These are phyloP conservation scores for Violaceomyces palustris DNA, from an alignment of 1,284 basidiomycete species.

Conservation along the genomic window DNA sequence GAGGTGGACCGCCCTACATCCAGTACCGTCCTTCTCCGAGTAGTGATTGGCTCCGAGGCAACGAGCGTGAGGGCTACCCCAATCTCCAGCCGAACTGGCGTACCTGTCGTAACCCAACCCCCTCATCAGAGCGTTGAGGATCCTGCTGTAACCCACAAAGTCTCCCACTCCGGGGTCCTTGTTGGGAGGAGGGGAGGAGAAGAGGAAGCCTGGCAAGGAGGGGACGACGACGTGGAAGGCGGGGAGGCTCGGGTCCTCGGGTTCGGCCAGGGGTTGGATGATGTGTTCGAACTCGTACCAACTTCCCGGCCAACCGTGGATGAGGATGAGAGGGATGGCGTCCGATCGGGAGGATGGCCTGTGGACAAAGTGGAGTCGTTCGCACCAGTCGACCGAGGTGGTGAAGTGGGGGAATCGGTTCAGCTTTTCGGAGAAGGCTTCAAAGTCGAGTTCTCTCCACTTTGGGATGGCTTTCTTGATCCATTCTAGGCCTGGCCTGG, in stretches of 20 bases:
- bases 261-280: constrained; percentile 23
- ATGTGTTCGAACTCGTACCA: constrained; percentile 32
- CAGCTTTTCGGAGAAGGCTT: constrained; percentile 9
- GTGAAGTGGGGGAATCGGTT: constrained; percentile 33
- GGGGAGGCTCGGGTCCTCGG: constrained; percentile 13
- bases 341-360: constrained; percentile 17
- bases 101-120: constrained; percentile 32
- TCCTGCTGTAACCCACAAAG: constrained; percentile 25
- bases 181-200: constrained; percentile 30
- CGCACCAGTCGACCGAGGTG: constrained; percentile 39
- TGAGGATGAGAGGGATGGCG: constrained; percentile 44
- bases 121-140: constrained; percentile 41
- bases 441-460: constrained; percentile 20
- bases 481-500: constrained; percentile 19
- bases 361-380: constrained; percentile 37
- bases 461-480: constrained; percentile 13
- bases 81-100: constrained; percentile 43
- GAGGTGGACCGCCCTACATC: constrained; percentile 39
- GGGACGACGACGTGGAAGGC: constrained; percentile 46
- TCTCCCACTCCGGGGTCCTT: constrained; percentile 19
- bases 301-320: constrained; percentile 45
- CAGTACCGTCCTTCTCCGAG: constrained; percentile 27
- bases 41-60: constrained; percentile 22
- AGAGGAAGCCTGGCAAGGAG: constrained; percentile 38
- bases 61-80: constrained; percentile 35